These are phyloP conservation scores for Antrodiella citrinella DNA, from an alignment of 768 basidiomycete species.

Conservation along the genomic window DNA sequence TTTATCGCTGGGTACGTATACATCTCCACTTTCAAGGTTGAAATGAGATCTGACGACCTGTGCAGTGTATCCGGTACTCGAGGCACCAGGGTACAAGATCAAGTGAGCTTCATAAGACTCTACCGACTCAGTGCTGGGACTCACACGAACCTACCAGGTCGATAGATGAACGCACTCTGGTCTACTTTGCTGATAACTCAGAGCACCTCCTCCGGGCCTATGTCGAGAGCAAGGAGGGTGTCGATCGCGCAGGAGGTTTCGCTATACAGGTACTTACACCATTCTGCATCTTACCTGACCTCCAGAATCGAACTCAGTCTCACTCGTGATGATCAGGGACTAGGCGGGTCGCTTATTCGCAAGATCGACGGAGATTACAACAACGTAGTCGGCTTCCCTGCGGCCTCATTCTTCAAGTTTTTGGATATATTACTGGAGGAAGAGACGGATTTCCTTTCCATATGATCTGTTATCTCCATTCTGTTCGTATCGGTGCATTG, in stretches of 20 bases:
- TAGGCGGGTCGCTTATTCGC: conserved; percentile 73
- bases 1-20: conserved; percentile 57
- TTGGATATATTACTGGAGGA: conserved; percentile 66
- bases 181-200: conserved; percentile 66
- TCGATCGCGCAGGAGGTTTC: conserved; percentile 89
- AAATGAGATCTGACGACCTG: background rate
- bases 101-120: conserved; percentile 40
- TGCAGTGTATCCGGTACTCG: conserved; percentile 68
- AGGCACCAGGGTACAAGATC: conserved; percentile 67
- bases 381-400: conserved; percentile 92
- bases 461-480: no score
- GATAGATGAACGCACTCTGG: conserved; percentile 75
- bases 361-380: conserved; percentile 86
- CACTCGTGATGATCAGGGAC: conserved; percentile 45
- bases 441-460: conserved; percentile 61
- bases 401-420: conserved; percentile 73
- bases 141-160: conserved; percentile 41
- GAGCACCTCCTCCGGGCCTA: conserved; percentile 62
- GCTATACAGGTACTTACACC: conserved; percentile 65
- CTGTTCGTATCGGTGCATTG: no score
- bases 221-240: conserved; percentile 76
- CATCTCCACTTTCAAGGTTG: background rate
- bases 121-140: background rate
- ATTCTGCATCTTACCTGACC: background rate
- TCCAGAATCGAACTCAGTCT: background rate